Evolutionary conservation across 352 stramenopile species (phyloP), one percentile per base, ranked within the genome.

Genomic region (Phytophthora capsici): DNA sequence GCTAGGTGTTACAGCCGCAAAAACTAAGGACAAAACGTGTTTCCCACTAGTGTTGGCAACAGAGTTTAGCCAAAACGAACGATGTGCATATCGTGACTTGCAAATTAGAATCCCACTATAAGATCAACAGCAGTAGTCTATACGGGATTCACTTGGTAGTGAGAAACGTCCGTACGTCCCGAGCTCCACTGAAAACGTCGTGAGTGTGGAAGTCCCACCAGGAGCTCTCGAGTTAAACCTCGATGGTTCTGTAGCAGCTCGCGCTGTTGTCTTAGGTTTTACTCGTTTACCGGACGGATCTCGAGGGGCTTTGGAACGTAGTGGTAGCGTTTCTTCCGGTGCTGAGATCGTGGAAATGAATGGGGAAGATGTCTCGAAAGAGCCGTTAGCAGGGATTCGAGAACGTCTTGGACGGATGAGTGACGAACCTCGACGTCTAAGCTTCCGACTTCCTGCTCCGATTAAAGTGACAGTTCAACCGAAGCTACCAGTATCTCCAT

Each of bases 211-310:
- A 6, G 81, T 66, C 80, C 28, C 80, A 3, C 28, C 84, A 2
- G 84, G 82, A 3, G 69, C 86, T 16, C 65, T 94, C 3, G 84
- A 84, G 1, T 52, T 93, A 4, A 78, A 87, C 30, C 54, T 91
- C 8, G 73, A 91, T 47, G 77, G 73, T 10, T 66, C 22, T 2
- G 46, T 53, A 1, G 28, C 28, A 32, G 71, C 73, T 54, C 58
- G 56, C 14, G 83, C 86, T 0, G 75, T 89, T 10, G 80, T 94
- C 9, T 8, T 79, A n/a, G 83, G 85, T 12, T 94, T 94, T 45
- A 57, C 79, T 14, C 55, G 68, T n/a, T 51, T 94, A 5, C 69
- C 75, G 0, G 81, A 90, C 28, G 83, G 81, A 28, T 74, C 75
- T 9, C 55, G 58, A 8, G 85, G 85, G 28, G 46, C 61, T 2